These are phyloP conservation scores for Noccaea bulbosa DNA, from an alignment of 345 rosid species.

Conservation along the genomic window DNA sequence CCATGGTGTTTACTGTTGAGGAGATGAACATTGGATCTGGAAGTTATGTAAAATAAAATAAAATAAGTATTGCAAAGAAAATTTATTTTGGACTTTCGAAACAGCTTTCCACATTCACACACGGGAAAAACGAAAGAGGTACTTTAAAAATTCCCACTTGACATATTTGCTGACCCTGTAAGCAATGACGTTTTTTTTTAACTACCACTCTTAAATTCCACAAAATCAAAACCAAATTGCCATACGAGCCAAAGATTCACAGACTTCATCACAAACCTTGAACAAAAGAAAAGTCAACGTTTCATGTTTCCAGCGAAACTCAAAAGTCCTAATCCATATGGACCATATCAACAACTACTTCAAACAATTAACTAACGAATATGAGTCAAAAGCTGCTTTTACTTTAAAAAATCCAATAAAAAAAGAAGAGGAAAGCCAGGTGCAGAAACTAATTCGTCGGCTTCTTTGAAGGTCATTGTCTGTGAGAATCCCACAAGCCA, in stretches of 20 bases:
- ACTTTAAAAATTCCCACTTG: not conserved
- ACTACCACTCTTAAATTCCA: conserved; percentile 27
- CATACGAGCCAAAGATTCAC: conserved; percentile 6
- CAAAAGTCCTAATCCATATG: conserved; percentile 8
- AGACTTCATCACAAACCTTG: too few species aligned
- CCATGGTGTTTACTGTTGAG: conserved; percentile 35
- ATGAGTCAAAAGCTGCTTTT: not conserved
- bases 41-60: not conserved
- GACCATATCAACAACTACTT: not conserved
- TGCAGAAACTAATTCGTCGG: not conserved
- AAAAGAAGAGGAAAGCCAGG: not conserved
- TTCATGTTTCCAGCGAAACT: conserved; percentile 12
- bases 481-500: conserved; percentile 24
- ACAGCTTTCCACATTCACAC: conserved; percentile 28
- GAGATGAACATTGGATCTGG: conserved; percentile 43
- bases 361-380: not conserved
- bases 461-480: conserved; percentile 12
- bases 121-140: not conserved
- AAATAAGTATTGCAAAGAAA: not conserved
- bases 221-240: conserved; percentile 13
- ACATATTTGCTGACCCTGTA: conserved; percentile 27
- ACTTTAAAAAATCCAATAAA: conserved; percentile 1
- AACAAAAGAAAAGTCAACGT: not conserved
- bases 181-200: conserved; percentile 41
- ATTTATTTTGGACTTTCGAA: conserved; percentile 20